Base-by-base conservation (phyloP, 2,329 filamentous ascomycete species). In the Aspergillus uvarum region DNA sequence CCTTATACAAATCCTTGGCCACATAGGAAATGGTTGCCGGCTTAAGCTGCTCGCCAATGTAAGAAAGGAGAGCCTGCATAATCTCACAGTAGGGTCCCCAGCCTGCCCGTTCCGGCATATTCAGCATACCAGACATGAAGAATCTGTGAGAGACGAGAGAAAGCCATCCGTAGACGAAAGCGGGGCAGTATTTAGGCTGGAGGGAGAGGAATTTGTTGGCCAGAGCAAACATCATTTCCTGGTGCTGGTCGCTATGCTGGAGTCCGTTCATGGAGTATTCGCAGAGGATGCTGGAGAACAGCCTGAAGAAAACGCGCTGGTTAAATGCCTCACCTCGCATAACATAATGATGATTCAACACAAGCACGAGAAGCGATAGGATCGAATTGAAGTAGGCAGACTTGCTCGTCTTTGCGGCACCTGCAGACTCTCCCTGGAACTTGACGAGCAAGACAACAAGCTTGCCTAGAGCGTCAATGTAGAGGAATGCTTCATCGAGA, bases 231-330 rank as follows among this genome's bases (percentile, higher is more conserved):
- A 92, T 83, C 68, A 96, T 86, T 31, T 89, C 85, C 63, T 86
- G 85, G 66, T 91, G 88, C 21, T 83, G 76, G 57, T 87, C 81
- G 50, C 82, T 74, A 35, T 88, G 72, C 59, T 88, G 82, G 62
- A 87, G 82, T 12, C 83, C 83, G 51, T 85, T 79, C 51, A 80
- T 72, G 29, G 85, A 82, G 58, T 94, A 83, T 67, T 95, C 89
- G 74, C 90, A 91, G 4, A 99, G 82, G 51, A 97, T 83, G 69
- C 89, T 85, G 0, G 92, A 94, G 72, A 97, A 89, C 47, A 99
- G 83, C 50, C 94, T 88, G 84, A 93, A 95, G 81, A 97, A 98
- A 31, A 96, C 88, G 63, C 91, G 88, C 71, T 94, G 90, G 69
- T 92, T 94, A 80, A 96, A 93, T 44, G 83, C 84, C 56, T 96